These are phyloP conservation scores for Porpolomopsis calyptriformis DNA, from an alignment of 768 basidiomycete species.

Conservation along the genomic window DNA sequence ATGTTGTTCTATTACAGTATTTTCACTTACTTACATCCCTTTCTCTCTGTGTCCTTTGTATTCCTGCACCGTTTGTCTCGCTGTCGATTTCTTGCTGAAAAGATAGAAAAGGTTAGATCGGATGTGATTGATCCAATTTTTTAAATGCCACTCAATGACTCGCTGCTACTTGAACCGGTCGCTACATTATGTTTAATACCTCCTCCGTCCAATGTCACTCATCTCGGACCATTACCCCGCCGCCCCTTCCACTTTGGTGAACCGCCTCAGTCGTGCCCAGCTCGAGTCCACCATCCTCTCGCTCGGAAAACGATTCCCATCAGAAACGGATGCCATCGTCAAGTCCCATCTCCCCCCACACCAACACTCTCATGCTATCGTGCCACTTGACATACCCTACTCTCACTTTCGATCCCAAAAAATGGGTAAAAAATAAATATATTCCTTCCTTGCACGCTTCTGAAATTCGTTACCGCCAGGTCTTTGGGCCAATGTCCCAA, in stretches of 20 bases:
- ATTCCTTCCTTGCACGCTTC: not conserved
- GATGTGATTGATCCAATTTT: constrained; percentile 5
- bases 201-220: no score
- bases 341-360: not conserved
- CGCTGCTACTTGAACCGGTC: no score
- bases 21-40: constrained; percentile 25
- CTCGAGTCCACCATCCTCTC: not conserved
- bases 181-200: no score
- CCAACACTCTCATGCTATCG: not conserved
- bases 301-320: not conserved
- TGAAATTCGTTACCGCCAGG: not conserved
- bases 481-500: not conserved
- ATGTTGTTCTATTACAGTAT: constrained; percentile 23
- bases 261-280: not conserved
- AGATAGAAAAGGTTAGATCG: not conserved
- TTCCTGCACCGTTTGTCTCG: constrained; percentile 54
- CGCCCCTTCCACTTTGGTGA: not conserved
- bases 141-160: no score
- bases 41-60: constrained; percentile 34
- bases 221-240: not conserved
- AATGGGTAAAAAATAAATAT: no score
- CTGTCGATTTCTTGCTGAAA: constrained; percentile 37
- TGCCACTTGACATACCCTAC: not conserved
- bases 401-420: not conserved
- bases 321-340: not conserved